Conservation (phyloP, 2,329 filamentous ascomycete genomes). For the Curvularia spicifera region DNA sequence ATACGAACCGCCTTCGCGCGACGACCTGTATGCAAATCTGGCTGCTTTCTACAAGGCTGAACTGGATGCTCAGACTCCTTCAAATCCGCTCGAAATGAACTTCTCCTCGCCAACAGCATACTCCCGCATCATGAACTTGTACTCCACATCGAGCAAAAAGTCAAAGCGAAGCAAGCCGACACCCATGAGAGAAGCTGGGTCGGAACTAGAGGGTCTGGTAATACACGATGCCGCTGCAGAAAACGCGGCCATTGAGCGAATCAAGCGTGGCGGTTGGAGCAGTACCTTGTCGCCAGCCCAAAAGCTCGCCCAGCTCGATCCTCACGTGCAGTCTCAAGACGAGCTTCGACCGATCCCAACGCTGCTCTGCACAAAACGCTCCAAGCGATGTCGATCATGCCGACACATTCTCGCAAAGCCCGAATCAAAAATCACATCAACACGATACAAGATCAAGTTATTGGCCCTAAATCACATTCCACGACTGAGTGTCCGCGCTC, state of each 20-base stretch:
- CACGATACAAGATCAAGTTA: conserved; percentile 89
- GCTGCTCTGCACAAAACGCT: conserved; percentile 86
- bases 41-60: conserved; percentile 83
- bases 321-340: conserved; percentile 67
- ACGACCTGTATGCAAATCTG: conserved; percentile 76
- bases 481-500: conserved; percentile 73
- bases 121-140: conserved; percentile 89
- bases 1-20: conserved; percentile 59
- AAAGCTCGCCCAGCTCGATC: conserved; percentile 56
- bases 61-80: conserved; percentile 63
- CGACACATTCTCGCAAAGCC: conserved; percentile 95
- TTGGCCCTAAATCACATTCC: conserved; percentile 87
- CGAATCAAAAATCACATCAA: conserved; percentile 86
- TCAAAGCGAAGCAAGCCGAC: conserved; percentile 67
- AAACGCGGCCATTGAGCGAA: conserved; percentile 61
- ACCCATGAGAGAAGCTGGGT: conserved; percentile 80
- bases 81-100: conserved; percentile 58
- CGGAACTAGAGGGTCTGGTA: conserved; percentile 73
- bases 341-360: conserved; percentile 83
- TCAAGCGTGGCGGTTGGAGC: conserved; percentile 68
- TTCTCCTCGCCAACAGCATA: conserved; percentile 80
- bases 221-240: conserved; percentile 66
- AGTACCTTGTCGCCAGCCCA: conserved; percentile 65
- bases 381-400: conserved; percentile 90
- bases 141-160: conserved; percentile 67